Evolutionary conservation across 257 asterid species (phyloP), one percentile per base, ranked within the genome.

Genomic region (Echium plantagineum): DNA sequence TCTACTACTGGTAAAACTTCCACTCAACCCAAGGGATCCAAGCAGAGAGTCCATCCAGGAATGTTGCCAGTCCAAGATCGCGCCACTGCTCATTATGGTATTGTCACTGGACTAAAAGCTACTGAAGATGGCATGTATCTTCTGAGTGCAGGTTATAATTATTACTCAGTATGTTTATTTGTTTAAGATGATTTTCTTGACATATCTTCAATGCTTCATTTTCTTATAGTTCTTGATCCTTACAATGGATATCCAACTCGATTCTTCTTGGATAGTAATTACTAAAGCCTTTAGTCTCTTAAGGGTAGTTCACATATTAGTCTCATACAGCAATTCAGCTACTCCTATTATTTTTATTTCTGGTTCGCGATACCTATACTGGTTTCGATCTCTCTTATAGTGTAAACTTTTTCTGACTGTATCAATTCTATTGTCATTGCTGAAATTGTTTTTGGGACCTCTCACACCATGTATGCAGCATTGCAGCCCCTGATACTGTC

Each of bases 41-140:
- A 86, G 74, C 96, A 86, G 74, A 82, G 97, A 73, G 70, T 85
- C 62, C 99, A 93, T 81, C 99, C 99, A 58, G 96, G 99, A 73
- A 75, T 93, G 97, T 59, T 89, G 69, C 86, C 99, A 10, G 75
- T 78, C 72, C 94, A 80, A 60, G 94, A 93, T 86, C 93, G 94
- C 46, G 85, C 96, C 64, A 89, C 99, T 38, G 97, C 80, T 69
- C 99, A 93, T 77, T 93, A 93, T 72, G 99, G 99, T 64, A 82
- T 84, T 67, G 94, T 93, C 48, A 81, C 87, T 72, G 94, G 96
- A 73, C 69, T 93, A 68, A 82, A 84, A 82, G 78, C 78, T 69
- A 86, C 97, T 30, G 81, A 69, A 35, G 97, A 93, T 78, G 99
- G 99, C 75, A 82, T 84, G 96, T 84, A 86, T 79, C 97, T 93